Conservation (phyloP, 805 yeast species). For the Sugiyamaella americana region DNA sequence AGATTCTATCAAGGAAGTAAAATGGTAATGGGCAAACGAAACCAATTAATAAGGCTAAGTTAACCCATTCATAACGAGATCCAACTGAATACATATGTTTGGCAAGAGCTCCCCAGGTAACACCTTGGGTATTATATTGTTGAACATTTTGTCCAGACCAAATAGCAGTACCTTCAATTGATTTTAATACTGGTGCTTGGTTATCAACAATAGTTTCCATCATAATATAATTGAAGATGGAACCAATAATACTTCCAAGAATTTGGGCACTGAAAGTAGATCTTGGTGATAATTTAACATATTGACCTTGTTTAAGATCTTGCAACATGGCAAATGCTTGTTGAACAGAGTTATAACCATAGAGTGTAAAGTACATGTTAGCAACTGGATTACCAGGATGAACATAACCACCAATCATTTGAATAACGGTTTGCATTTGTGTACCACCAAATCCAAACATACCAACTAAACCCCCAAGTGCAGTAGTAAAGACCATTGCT, state of each 20-base stretch:
- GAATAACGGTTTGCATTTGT: slow-evolving; percentile 40
- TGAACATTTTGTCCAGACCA: slow-evolving; percentile 36
- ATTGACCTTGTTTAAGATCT: slow-evolving; percentile 50
- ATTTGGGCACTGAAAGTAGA: slow-evolving; percentile 48
- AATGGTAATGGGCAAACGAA: slow-evolving; percentile 30
- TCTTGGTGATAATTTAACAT: slow-evolving; percentile 52
- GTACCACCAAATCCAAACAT: slow-evolving; percentile 45
- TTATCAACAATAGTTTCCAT: slow-evolving; percentile 32
- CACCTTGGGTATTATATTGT: slow-evolving; percentile 34
- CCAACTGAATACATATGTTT: slow-evolving; percentile 31
- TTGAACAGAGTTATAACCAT: slow-evolving; percentile 53
- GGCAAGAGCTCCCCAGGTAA: slow-evolving; percentile 35
- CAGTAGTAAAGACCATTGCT: slow-evolving; percentile 46
- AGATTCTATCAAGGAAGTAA: slow-evolving; percentile 26
- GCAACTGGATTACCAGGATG: slow-evolving; percentile 52
- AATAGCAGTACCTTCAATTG: slow-evolving; percentile 30
- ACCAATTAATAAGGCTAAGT: slow-evolving; percentile 28
- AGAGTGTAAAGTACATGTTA: slow-evolving; percentile 44
- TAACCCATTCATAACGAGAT: slow-evolving; percentile 30
- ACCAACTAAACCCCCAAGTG: slow-evolving; percentile 46
- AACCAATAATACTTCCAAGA: slow-evolving; percentile 26
- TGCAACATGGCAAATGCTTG: slow-evolving; percentile 58
- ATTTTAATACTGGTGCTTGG: slow-evolving; percentile 25
- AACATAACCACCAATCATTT: slow-evolving; percentile 52
- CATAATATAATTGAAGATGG: slow-evolving; percentile 27